These are phyloP conservation scores for Apiospora koreana DNA, from an alignment of 2,329 filamentous ascomycete species.

Conservation along the genomic window DNA sequence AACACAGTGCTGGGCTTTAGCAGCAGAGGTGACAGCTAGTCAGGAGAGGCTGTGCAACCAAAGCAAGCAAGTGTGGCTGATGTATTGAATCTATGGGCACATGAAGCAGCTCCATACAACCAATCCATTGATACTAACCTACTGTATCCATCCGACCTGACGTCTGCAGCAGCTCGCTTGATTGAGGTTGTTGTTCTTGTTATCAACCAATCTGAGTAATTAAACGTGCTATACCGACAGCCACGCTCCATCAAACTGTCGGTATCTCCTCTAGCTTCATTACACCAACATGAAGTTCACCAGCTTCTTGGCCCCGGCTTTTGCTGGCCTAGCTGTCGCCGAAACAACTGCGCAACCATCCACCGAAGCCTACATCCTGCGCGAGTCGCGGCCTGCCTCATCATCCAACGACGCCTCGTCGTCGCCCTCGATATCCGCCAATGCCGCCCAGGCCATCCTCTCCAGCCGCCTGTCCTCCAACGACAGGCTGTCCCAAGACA, in stretches of 20 bases:
- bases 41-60: background rate
- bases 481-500: constrained; percentile 44
- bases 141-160: background rate
- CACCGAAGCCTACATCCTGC: constrained; percentile 58
- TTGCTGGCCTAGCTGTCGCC: constrained; percentile 37
- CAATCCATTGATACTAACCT: too few relatives aligned
- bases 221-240: constrained; percentile 13
- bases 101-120: constrained; percentile 4
- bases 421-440: constrained; percentile 48
- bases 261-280: constrained; percentile 14
- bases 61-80: background rate
- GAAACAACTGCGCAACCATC: constrained; percentile 20
- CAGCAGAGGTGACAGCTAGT: too few relatives aligned
- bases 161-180: background rate
- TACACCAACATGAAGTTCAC: constrained; percentile 40
- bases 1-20: background rate
- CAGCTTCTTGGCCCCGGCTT: constrained; percentile 38
- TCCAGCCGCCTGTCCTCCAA: constrained; percentile 55
- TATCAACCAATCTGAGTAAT: background rate
- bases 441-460: constrained; percentile 59
- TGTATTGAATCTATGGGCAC: background rate
- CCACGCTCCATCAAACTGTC: constrained; percentile 15
- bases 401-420: constrained; percentile 33
- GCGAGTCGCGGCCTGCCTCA: constrained; percentile 14
- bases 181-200: background rate